Evolutionary conservation across 2,329 filamentous ascomycete species (phyloP), one percentile per base, ranked within the genome.

Genomic region (Colletotrichum sansevieriae): DNA sequence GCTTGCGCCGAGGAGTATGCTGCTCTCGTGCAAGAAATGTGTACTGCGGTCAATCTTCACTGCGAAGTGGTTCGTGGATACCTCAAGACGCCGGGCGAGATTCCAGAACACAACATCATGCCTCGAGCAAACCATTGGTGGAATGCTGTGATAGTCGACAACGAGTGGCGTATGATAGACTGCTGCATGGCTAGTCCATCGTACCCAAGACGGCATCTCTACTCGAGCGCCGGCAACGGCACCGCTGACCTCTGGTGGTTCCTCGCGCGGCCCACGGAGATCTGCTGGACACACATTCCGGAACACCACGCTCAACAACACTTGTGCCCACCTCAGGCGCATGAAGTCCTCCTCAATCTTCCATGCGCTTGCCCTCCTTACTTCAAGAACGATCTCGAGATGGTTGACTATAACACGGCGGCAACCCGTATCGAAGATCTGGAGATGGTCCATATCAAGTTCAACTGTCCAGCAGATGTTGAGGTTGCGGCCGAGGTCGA

Each of bases 51-150:
- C 57, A 95, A 95, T 4, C 86, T 99, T 41, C 91, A 94, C 72
- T 93, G 93, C 41, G 95, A 98, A 77, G 86, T 97, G 20, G 89
- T 99, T 13, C 89, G 91, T 68, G 96, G 96, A 0, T 98, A 96
- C 76, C 88, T 99, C 64, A 99, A 99, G 78, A 86, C 88, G 1
- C 96, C 96, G 0, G 95, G 95, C 0, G 96, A 98, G 75, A 83
- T 91, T 8, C 84, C 92, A 1, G 95, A 98, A 74, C 84, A 94
- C 49, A 92, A 92, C 70, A 91, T 91, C 66, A 89, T 95, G 78
- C 93, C 93, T n/a, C 89, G 91, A 35, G 87, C 95, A 0, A 99
- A 99, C 75, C 96, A 99, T 80, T 98, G 92, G 90, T 99, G 96
- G 96, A 99, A 99, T 74, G 91, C 94, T 0, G 93, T 98, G 18